Evolutionary conservation across 1,139 yeast genomes (phyloP).

Genomic region (Blastobotrys ciferrii): DNA sequence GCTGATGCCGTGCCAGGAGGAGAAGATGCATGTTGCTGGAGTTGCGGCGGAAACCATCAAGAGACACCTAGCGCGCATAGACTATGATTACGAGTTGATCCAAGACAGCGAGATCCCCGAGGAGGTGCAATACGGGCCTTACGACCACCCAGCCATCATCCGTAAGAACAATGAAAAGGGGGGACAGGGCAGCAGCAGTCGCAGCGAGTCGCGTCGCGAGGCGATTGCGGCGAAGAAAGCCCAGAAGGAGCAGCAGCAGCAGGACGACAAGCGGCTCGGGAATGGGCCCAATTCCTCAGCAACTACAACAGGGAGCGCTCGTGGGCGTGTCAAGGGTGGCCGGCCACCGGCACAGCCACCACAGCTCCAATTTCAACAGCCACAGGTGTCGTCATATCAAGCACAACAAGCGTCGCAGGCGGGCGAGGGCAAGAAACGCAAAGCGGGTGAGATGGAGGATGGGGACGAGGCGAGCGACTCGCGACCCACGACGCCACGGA

Average conservation of each 20-base stretch:
- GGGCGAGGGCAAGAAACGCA: background rate
- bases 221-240: slow-evolving; percentile 88
- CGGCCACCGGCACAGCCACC: background rate
- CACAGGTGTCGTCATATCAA: background rate
- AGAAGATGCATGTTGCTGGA: slow-evolving; percentile 95
- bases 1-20: slow-evolving; percentile 89
- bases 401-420: background rate
- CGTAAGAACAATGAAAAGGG: slow-evolving; percentile 21
- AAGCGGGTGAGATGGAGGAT: slow-evolving; percentile 8
- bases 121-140: slow-evolving; percentile 59
- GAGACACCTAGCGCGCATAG: slow-evolving; percentile 68
- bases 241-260: slow-evolving; percentile 32
- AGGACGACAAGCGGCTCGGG: slow-evolving; percentile 9
- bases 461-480: slow-evolving; percentile 6
- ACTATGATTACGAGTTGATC: slow-evolving; percentile 73
- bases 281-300: background rate
- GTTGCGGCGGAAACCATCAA: slow-evolving; percentile 79
- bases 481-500: slow-evolving; percentile 9
- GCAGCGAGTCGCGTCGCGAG: slow-evolving; percentile 76
- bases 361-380: slow-evolving; percentile 5
- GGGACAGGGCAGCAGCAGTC: slow-evolving; percentile 24
- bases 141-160: slow-evolving; percentile 76
- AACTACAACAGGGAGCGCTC: background rate
- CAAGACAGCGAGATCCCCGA: slow-evolving; percentile 70
- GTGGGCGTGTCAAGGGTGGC: slow-evolving; percentile 5